A percentile compares a stretch with the other conserved stretches of the same genome.
These are phyloP conservation scores for Aspergillus chevalieri DNA, from an alignment of 2,329 filamentous ascomycete species.

Conservation along the genomic window DNA sequence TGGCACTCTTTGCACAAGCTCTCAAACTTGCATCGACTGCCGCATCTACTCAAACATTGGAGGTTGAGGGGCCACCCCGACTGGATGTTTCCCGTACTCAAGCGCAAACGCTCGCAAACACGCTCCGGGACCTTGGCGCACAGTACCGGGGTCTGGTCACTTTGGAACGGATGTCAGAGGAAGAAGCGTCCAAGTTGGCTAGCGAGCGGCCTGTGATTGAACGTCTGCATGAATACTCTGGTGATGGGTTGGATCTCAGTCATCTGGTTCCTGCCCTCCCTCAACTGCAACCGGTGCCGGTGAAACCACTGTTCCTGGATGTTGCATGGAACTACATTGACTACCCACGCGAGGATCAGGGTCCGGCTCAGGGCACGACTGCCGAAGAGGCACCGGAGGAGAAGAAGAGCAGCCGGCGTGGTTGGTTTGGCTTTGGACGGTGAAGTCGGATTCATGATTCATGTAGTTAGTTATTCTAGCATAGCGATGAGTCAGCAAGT, in stretches of 20 bases:
- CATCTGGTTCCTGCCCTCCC: conserved; percentile 86
- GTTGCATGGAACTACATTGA: conserved; percentile 97
- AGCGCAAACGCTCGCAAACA: conserved; percentile 52
- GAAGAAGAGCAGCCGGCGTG: conserved; percentile 56
- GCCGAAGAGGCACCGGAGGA: conserved; percentile 27
- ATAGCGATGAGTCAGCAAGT: not conserved
- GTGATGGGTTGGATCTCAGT: conserved; percentile 62
- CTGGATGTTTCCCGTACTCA: conserved; percentile 61
- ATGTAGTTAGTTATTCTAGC: not conserved
- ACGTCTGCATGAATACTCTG: conserved; percentile 68
- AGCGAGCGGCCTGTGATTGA: conserved; percentile 62
- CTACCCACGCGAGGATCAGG: conserved; percentile 61
- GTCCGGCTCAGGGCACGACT: conserved; percentile 20
- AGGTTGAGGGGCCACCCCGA: conserved; percentile 52
- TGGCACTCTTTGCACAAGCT: conserved; percentile 76
- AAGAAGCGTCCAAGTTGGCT: conserved; percentile 36
- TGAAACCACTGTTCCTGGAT: conserved; percentile 94
- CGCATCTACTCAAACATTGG: conserved; percentile 41
- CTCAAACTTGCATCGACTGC: conserved; percentile 55
- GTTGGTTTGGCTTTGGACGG: conserved; percentile 68
- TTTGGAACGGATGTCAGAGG: conserved; percentile 59
- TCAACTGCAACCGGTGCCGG: conserved; percentile 71
- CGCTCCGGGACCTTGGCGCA: conserved; percentile 66
- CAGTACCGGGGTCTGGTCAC: conserved; percentile 82
- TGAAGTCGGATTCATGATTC: conserved; percentile 14